Evolutionary conservation across 192 early-diverging fungal genomes (phyloP).

Genomic region (Coemansia asiatica): DNA sequence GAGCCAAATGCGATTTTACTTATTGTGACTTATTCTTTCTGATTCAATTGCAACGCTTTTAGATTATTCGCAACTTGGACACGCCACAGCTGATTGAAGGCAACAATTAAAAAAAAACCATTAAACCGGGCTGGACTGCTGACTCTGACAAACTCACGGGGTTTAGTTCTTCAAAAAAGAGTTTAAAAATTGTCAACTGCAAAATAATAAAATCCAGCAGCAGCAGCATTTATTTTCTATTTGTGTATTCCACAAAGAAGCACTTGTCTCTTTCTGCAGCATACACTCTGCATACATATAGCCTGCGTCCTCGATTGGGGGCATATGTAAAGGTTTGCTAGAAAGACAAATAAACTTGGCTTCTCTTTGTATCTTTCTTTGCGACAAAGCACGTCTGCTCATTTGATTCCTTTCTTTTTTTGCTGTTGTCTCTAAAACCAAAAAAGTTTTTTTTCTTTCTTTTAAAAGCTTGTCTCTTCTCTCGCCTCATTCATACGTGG

Average conservation of each 20-base stretch:
- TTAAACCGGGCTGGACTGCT: not conserved
- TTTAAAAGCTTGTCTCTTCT: not conserved
- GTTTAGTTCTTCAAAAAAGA: not conserved
- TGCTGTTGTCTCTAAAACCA: not conserved
- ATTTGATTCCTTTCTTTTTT: not conserved
- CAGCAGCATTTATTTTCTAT: not conserved
- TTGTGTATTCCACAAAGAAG: not conserved
- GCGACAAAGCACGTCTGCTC: constrained; percentile 8
- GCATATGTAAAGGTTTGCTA: constrained; percentile 2
- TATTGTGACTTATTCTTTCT: constrained; percentile 4
- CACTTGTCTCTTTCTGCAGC: constrained; percentile 4
- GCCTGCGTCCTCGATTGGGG: not conserved
- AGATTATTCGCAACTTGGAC: not conserved
- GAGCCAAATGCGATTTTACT: not conserved
- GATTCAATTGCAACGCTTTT: not conserved
- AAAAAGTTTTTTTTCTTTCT: constrained; percentile 9
- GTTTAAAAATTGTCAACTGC: not conserved
- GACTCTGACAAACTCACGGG: not conserved
- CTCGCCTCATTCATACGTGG: not conserved
- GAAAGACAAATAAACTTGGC: constrained; percentile 10
- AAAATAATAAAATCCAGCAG: constrained; percentile 1
- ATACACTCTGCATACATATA: not conserved
- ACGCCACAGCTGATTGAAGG: constrained; percentile 2
- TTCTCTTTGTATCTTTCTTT: constrained; percentile 13
- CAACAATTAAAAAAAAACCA: not conserved